Percentiles rank a stretch among this genome's conserved stretches.
Evolutionary conservation across 228 moss, liverwort and hornwort genomes (phyloP).

Genomic region (Sphagnum fallax): DNA sequence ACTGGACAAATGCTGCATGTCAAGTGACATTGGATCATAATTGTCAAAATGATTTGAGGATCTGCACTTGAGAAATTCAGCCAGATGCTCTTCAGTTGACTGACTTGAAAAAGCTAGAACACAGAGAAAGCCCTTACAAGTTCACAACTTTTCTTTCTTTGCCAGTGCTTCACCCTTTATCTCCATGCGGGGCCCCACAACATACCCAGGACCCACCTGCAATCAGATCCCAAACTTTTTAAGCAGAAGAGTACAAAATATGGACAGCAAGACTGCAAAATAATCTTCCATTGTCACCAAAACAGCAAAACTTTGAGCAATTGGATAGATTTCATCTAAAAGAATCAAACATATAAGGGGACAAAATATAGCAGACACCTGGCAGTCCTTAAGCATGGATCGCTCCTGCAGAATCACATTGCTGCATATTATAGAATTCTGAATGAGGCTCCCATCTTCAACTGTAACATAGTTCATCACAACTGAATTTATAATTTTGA

Average conservation of each 20-base stretch:
- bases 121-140: neutral
- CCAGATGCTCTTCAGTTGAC: neutral
- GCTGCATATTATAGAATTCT: slow-evolving; percentile 84
- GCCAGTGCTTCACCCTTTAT: slow-evolving; percentile 75
- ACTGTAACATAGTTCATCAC: slow-evolving; percentile 93
- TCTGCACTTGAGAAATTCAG: too few species aligned
- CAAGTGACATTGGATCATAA: too few species aligned
- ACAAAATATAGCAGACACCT: slow-evolving; percentile 28
- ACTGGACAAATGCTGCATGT: too few species aligned
- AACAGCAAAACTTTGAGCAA: neutral
- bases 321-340: neutral
- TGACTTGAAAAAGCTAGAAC: neutral
- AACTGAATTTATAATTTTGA: slow-evolving; percentile 92
- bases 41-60: too few species aligned
- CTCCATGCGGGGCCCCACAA: slow-evolving; percentile 63
- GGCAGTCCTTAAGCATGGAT: slow-evolving; percentile 81
- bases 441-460: slow-evolving; percentile 85
- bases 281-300: neutral
- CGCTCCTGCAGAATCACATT: slow-evolving; percentile 81
- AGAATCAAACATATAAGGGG: neutral
- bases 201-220: slow-evolving; percentile 75
- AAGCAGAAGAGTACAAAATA: neutral
- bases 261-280: neutral
- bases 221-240: neutral
- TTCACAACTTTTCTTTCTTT: slow-evolving; percentile 65